phyloP scores from a whole-genome alignment of 306 rosid species.

The Hippophae rhamnoides region DNA sequence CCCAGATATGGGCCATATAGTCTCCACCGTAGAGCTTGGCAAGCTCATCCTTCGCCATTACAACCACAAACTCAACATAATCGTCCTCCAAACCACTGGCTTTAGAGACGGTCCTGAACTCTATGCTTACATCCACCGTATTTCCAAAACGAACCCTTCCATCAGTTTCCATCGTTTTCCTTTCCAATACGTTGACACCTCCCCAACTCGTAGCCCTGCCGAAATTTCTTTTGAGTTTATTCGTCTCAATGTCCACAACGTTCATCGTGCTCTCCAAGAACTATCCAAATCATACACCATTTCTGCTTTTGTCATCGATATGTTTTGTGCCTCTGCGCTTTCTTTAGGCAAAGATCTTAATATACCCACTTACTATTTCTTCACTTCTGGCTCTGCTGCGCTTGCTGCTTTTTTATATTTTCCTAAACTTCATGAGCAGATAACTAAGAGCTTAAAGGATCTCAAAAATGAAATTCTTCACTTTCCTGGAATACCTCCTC shows the following conservation, averaged over 20 bases:
- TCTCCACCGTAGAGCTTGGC: conserved; percentile 35
- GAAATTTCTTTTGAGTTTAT: conserved; percentile 6
- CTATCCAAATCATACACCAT: conserved; percentile 6
- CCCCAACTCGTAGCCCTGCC: background rate
- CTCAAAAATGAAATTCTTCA: background rate
- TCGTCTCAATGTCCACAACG: conserved; percentile 11
- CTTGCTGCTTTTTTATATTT: conserved; percentile 10
- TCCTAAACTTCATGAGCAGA: conserved; percentile 1
- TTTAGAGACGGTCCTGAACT: background rate
- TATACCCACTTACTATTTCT: conserved; percentile 24
- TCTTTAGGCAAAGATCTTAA: conserved; percentile 4
- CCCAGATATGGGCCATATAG: conserved; percentile 27
- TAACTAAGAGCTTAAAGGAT: conserved; percentile 12
- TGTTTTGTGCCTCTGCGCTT: conserved; percentile 20
- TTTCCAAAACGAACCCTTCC: conserved; percentile 22
- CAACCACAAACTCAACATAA: conserved; percentile 15
- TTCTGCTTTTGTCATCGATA: conserved; percentile 22
- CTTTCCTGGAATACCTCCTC: conserved; percentile 14
- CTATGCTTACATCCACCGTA: conserved; percentile 9
- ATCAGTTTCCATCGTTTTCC: conserved; percentile 29
- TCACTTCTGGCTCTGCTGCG: conserved; percentile 16
- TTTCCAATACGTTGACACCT: background rate
- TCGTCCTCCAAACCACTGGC: conserved; percentile 21
- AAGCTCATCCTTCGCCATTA: conserved; percentile 20
- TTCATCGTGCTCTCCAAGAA: conserved; percentile 5